A percentile compares a stretch with the other conserved stretches of the same genome.
phyloP scores from a whole-genome alignment of 768 basidiomycete species.

The Tulasnella sp. region DNA sequence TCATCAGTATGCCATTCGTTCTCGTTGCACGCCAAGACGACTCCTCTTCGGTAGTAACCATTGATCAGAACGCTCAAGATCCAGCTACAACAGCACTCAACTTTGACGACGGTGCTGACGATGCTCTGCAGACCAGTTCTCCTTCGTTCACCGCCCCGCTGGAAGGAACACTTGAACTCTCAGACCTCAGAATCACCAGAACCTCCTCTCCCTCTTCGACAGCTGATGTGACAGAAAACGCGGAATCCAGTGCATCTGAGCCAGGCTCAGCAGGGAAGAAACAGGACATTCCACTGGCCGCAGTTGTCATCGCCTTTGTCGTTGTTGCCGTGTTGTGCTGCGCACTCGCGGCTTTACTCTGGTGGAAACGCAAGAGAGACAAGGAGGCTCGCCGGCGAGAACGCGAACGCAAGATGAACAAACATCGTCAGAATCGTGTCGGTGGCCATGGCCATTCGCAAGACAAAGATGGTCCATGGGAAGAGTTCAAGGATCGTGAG shows the following conservation, averaged over 20 bases:
- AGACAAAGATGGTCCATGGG: conserved; percentile 1
- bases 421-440: not conserved
- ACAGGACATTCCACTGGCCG: conserved; percentile 1
- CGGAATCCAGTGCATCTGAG: too few species aligned
- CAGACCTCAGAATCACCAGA: too few species aligned
- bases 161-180: too few species aligned
- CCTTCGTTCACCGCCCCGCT: too few species aligned
- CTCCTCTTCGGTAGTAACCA: too few species aligned
- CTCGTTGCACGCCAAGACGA: too few species aligned
- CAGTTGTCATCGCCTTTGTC: conserved; percentile 4
- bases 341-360: not conserved
- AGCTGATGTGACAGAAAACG: not conserved
- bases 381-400: not conserved
- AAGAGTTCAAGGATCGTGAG: conserved; percentile 10
- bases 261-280: not conserved
- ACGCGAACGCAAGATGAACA: too few species aligned
- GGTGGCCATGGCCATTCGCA: conserved; percentile 6
- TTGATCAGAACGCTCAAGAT: too few species aligned
- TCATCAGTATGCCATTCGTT: too few species aligned
- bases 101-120: too few species aligned
- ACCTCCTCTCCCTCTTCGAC: not conserved
- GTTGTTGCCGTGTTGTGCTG: conserved; percentile 1
- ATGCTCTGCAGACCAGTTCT: too few species aligned
- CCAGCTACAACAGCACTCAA: too few species aligned
- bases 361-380: not conserved